Percentiles rank a stretch among this genome's conserved stretches.
Conservation (phyloP, 495 filamentous ascomycete species). For the Endocarpon pusillum region DNA sequence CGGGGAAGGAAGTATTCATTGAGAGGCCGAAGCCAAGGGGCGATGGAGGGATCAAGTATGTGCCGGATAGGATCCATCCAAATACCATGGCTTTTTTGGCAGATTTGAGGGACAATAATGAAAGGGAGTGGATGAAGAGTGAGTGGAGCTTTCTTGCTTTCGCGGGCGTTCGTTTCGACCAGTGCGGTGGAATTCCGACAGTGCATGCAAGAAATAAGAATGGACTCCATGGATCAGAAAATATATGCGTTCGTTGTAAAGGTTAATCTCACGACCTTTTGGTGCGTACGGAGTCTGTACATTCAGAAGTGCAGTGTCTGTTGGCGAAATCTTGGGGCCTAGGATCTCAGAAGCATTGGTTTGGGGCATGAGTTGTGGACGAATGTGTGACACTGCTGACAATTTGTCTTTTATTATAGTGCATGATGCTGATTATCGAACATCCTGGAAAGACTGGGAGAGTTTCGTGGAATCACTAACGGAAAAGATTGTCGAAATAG, state of each 20-base stretch:
- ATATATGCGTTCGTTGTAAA: no score
- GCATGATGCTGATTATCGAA: conserved; percentile 59
- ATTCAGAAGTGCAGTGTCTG: no score
- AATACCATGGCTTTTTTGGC: conserved; percentile 67
- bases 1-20: conserved; percentile 49
- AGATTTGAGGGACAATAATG: conserved; percentile 63
- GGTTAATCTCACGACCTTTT: no score
- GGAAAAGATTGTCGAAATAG: conserved; percentile 47
- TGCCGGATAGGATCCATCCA: conserved; percentile 52
- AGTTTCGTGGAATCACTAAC: conserved; percentile 54
- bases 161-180: background rate
- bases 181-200: no score
- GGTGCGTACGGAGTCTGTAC: no score
- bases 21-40: conserved; percentile 52
- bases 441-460: conserved; percentile 61
- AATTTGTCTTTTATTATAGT: no score
- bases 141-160: conserved; percentile 8
- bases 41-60: conserved; percentile 46
- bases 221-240: no score
- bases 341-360: no score
- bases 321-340: no score
- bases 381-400: no score
- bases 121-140: conserved; percentile 70
- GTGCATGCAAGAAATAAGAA: no score
- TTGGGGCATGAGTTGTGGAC: no score